Conservation (phyloP, 2,329 filamentous ascomycete species). For the Colletotrichum kahawae region DNA sequence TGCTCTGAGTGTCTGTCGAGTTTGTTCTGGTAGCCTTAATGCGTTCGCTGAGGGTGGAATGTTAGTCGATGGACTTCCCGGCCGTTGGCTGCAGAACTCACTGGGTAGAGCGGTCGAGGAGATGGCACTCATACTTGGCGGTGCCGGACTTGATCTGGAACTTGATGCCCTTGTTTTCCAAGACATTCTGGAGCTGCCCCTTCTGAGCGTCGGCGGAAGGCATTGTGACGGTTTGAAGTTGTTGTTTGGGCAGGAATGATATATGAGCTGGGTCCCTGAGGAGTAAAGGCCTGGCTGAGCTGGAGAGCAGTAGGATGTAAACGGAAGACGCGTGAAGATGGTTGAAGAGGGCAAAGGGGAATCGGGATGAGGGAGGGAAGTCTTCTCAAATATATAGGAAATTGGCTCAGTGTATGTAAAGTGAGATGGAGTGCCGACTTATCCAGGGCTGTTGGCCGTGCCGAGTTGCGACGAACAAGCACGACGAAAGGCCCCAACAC, state of each 20-base stretch:
- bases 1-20: constrained; percentile 39
- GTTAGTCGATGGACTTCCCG: constrained; percentile 14
- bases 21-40: constrained; percentile 40
- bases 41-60: constrained; percentile 39
- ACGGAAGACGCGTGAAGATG: background rate
- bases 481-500: background rate
- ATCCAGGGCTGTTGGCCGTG: background rate
- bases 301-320: background rate
- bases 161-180: constrained; percentile 38
- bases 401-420: background rate
- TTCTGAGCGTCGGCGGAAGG: constrained; percentile 8
- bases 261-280: background rate
- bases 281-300: background rate
- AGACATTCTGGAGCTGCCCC: constrained; percentile 2
- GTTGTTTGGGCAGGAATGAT: background rate
- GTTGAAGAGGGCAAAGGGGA: background rate
- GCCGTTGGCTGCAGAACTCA: constrained; percentile 33
- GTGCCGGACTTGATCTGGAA: constrained; percentile 52
- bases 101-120: constrained; percentile 50
- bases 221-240: background rate
- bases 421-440: background rate
- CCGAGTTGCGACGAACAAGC: background rate
- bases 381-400: background rate
- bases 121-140: constrained; percentile 42
- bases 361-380: background rate